phyloP scores from a whole-genome alignment of 2,329 filamentous ascomycete genomes.

The Metarhizium anisopliae region DNA sequence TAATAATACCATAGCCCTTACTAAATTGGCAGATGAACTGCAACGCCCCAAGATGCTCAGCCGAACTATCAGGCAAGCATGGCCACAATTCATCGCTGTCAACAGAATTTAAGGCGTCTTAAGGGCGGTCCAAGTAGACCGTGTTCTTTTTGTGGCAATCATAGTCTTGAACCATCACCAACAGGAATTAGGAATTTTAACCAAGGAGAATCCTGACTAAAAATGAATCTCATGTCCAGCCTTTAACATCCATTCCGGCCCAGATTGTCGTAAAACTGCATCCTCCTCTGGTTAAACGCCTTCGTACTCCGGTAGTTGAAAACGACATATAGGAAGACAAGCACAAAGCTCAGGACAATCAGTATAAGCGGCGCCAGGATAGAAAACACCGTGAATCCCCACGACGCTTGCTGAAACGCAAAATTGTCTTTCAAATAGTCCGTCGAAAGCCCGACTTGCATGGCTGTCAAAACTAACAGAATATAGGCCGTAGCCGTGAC shows the following conservation, averaged over 20 bases:
- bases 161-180: too few relatives aligned
- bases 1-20: too few relatives aligned
- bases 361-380: constrained; percentile 29
- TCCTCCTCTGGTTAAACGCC: constrained; percentile 2
- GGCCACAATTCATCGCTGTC: too few relatives aligned
- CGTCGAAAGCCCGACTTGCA: constrained; percentile 38
- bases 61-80: too few relatives aligned
- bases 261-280: constrained; percentile 1
- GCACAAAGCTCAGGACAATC: constrained; percentile 3
- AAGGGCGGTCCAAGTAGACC: too few relatives aligned
- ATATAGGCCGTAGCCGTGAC: constrained; percentile 31
- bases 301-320: background rate
- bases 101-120: too few relatives aligned
- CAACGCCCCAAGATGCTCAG: too few relatives aligned
- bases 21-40: too few relatives aligned
- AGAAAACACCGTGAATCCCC: constrained; percentile 39
- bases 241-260: background rate
- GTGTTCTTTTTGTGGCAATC: too few relatives aligned
- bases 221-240: too few relatives aligned
- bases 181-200: too few relatives aligned
- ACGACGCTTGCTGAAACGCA: constrained; percentile 32
- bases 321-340: background rate
- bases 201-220: too few relatives aligned
- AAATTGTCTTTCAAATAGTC: constrained; percentile 19
- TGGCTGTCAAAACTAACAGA: constrained; percentile 35